Percentiles rank a stretch among this genome's conserved stretches.
phyloP scores from a whole-genome alignment of 768 basidiomycete genomes.

The Plicaturopsis crispa region DNA sequence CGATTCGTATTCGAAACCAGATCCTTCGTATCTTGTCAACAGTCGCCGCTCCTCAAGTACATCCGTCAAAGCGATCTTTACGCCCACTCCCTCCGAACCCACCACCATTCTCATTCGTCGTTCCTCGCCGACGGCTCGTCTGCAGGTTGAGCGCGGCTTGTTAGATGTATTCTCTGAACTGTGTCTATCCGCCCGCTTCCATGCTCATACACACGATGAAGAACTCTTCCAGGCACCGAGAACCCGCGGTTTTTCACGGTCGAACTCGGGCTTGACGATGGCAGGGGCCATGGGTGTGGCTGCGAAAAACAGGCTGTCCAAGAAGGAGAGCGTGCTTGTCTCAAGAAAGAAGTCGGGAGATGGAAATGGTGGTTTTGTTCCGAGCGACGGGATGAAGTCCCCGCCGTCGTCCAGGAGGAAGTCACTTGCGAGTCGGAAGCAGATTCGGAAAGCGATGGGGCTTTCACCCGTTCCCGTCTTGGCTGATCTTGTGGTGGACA shows the following conservation, averaged over 20 bases:
- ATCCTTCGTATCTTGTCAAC: conserved; percentile 11
- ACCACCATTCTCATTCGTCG: conserved; percentile 62
- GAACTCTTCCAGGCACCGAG: conserved; percentile 53
- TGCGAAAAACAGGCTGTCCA: conserved; percentile 49
- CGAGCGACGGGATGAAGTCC: background rate
- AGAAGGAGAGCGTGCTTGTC: conserved; percentile 65
- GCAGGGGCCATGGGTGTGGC: conserved; percentile 49
- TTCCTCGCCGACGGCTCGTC: conserved; percentile 55
- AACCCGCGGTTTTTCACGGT: conserved; percentile 39
- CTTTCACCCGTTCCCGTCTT: conserved; percentile 10
- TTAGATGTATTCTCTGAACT: conserved; percentile 75
- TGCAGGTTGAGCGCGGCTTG: conserved; percentile 69
- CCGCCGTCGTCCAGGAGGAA: conserved; percentile 15
- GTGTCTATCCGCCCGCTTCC: conserved; percentile 60
- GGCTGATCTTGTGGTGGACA: conserved; percentile 1
- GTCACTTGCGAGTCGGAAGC: conserved; percentile 7
- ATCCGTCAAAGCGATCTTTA: conserved; percentile 56
- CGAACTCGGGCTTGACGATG: conserved; percentile 53
- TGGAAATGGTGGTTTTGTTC: background rate
- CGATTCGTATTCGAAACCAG: conserved; percentile 17
- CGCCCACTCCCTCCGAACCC: conserved; percentile 40
- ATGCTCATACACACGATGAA: conserved; percentile 55
- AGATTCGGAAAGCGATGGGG: conserved; percentile 19
- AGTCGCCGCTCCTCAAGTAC: conserved; percentile 58
- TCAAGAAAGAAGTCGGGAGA: conserved; percentile 40